These are phyloP conservation scores for Ganoderma sp. DNA, from an alignment of 1,284 basidiomycete genomes.

Conservation along the genomic window DNA sequence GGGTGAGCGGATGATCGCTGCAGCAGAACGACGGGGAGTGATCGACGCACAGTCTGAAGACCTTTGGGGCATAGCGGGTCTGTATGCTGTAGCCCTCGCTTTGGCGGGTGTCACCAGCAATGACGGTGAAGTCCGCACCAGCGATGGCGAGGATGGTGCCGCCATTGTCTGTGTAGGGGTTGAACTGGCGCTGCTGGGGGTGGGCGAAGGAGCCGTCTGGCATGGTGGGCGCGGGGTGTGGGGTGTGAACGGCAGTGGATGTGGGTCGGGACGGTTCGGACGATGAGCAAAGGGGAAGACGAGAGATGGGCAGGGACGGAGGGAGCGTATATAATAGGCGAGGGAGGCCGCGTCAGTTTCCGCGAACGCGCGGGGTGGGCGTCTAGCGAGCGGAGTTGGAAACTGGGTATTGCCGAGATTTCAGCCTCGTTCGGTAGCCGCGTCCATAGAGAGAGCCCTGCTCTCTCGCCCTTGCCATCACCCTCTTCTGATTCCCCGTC, in stretches of 20 bases:
- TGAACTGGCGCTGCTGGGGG: slow-evolving; percentile 73
- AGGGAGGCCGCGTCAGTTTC: slow-evolving; percentile 40
- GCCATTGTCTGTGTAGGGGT: slow-evolving; percentile 90
- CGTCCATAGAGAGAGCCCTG: slow-evolving; percentile 9
- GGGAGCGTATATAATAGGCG: slow-evolving; percentile 37
- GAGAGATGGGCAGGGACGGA: slow-evolving; percentile 23
- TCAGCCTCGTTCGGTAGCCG: slow-evolving; percentile 31
- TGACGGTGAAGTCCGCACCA: slow-evolving; percentile 88
- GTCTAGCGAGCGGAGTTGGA: slow-evolving; percentile 35
- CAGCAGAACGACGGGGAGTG: slow-evolving; percentile 18
- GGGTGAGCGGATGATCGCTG: slow-evolving; percentile 10
- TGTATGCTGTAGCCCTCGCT: slow-evolving; percentile 95
- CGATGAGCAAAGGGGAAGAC: slow-evolving; percentile 22
- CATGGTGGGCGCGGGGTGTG: slow-evolving; percentile 41
- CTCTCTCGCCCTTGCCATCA: slow-evolving; percentile 9
- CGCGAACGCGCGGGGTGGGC: slow-evolving; percentile 26
- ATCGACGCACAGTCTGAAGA: slow-evolving; percentile 75
- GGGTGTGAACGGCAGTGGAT: slow-evolving; percentile 12
- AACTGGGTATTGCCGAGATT: slow-evolving; percentile 38
- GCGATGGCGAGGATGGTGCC: slow-evolving; percentile 95
- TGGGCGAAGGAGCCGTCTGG: slow-evolving; percentile 44
- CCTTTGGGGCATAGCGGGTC: slow-evolving; percentile 93
- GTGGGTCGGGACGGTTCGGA: slow-evolving; percentile 20
- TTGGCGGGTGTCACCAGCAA: slow-evolving; percentile 94
- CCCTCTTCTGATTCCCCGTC: slow-evolving; percentile 14